These are phyloP conservation scores for Decorospora gaudefroyi DNA, from an alignment of 2,329 filamentous ascomycete genomes.

Conservation along the genomic window DNA sequence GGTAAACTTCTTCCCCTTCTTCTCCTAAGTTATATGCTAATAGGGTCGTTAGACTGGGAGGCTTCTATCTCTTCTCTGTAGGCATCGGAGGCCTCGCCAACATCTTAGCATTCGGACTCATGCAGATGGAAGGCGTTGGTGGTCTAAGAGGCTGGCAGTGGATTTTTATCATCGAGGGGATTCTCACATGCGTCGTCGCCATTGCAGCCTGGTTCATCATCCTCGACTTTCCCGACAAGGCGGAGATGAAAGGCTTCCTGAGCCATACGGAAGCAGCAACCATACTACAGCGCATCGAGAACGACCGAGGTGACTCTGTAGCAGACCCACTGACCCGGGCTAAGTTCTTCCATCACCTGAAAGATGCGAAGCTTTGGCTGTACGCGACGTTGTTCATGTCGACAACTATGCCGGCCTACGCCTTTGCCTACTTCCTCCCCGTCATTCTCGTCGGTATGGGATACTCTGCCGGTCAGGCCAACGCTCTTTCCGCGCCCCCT, in stretches of 20 bases:
- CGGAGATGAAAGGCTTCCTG: slow-evolving; percentile 30
- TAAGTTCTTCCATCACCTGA: slow-evolving; percentile 24
- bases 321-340: slow-evolving; percentile 28
- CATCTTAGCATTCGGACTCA: slow-evolving; percentile 36
- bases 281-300: slow-evolving; percentile 30
- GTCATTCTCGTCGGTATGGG: slow-evolving; percentile 36
- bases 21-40: neutral
- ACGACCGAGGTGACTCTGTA: slow-evolving; percentile 33
- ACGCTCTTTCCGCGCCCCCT: slow-evolving; percentile 33
- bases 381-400: slow-evolving; percentile 33
- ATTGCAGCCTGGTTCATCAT: slow-evolving; percentile 34
- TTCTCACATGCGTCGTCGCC: slow-evolving; percentile 33
- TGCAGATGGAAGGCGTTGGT: slow-evolving; percentile 34
- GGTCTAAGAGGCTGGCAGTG: slow-evolving; percentile 35
- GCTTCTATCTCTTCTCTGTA: slow-evolving; percentile 35
- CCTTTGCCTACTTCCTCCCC: slow-evolving; percentile 35
- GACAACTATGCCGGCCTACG: slow-evolving; percentile 32
- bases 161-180: slow-evolving; percentile 40
- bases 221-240: slow-evolving; percentile 37
- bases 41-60: slow-evolving; percentile 17
- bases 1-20: slow-evolving; percentile 15
- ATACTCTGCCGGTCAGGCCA: slow-evolving; percentile 21
- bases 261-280: slow-evolving; percentile 21
- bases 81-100: slow-evolving; percentile 34
- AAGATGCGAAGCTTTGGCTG: slow-evolving; percentile 31